Evolutionary conservation across 495 filamentous ascomycete genomes (phyloP).

Genomic region (Penicillium samsonianum): DNA sequence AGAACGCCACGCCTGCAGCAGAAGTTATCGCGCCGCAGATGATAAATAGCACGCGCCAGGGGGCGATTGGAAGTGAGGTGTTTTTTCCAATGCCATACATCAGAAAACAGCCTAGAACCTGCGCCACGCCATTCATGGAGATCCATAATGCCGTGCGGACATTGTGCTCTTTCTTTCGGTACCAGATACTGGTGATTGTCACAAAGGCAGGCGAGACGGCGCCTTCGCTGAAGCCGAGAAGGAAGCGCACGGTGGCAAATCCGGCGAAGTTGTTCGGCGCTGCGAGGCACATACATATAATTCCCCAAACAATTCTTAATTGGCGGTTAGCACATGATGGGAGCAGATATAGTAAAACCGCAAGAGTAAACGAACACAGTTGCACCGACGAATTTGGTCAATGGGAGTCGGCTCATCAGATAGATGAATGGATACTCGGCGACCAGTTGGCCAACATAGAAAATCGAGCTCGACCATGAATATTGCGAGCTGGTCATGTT

Average conservation of each 20-base stretch:
- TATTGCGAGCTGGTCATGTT: slow-evolving; percentile 53
- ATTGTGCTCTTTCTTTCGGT: slow-evolving; percentile 52
- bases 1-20: slow-evolving; percentile 51
- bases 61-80: slow-evolving; percentile 31
- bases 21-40: slow-evolving; percentile 54
- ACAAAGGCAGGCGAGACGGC: slow-evolving; percentile 34
- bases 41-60: slow-evolving; percentile 51
- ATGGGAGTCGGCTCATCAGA: slow-evolving; percentile 57
- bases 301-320: slow-evolving; percentile 43
- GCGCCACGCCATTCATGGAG: slow-evolving; percentile 56
- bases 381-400: slow-evolving; percentile 37
- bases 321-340: not conserved
- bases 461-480: slow-evolving; percentile 49
- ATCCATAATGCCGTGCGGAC: slow-evolving; percentile 46
- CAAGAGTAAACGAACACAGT: slow-evolving; percentile 24
- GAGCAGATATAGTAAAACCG: not conserved
- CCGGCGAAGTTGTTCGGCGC: slow-evolving; percentile 46
- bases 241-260: slow-evolving; percentile 49
- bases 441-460: slow-evolving; percentile 52
- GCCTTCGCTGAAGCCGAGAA: slow-evolving; percentile 55
- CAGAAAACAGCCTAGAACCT: slow-evolving; percentile 54
- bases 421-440: slow-evolving; percentile 52
- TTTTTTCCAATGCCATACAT: slow-evolving; percentile 58
- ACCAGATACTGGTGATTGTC: slow-evolving; percentile 37
- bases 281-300: slow-evolving; percentile 53